Base-by-base conservation (phyloP, 306 rosid species). In the Ormosia semicastrata region DNA sequence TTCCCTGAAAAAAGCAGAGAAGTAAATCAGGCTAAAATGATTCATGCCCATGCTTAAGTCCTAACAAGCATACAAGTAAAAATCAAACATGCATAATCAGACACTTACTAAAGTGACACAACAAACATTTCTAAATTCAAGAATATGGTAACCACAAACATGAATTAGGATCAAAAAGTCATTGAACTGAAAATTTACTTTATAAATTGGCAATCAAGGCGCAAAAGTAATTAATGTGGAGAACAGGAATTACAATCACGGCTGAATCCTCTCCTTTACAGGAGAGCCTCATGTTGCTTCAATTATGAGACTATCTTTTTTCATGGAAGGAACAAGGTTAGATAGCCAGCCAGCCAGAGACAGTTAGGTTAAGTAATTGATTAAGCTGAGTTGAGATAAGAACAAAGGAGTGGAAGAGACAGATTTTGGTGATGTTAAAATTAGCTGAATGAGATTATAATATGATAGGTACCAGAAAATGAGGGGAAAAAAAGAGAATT, bases 1-100 rank as follows among this genome's bases (percentile, higher is more conserved):
- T 83, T 93, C 97, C 87, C 99, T 95, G 93, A 8, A 81, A 81
- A 73, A 68, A 30, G 1, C 72, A 82, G 39, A 53, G 1, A 75
- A 56, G 49, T 12, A 56, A 60, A 59, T 8, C 56, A 73, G 78
- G 66, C 17, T 33, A 66, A 46, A 30, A 52, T 37, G 46, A 78
- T 75, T 57, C 7, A 5, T 54, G 11, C 4, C 49, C 24, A 14
- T 37, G 53, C 33, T 41, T 2, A 12, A 59, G 53, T 39, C 54
- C n/a, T 47, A 64, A 83, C 37, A 62, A 17, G 54, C 68, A 70
- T 24, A n/a, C 15, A 58, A 62, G 71, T 36, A 13, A 12, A 29
- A 46, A 39, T 39, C 49, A 70, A 68, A 44, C 71, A 68, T 11
- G 47, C 59, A 66, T 68, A 43, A 49, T 29, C 34, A 84, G 69